These are phyloP conservation scores for Aspergillus carbonarius DNA, from an alignment of 2,329 filamentous ascomycete species.

Conservation along the genomic window DNA sequence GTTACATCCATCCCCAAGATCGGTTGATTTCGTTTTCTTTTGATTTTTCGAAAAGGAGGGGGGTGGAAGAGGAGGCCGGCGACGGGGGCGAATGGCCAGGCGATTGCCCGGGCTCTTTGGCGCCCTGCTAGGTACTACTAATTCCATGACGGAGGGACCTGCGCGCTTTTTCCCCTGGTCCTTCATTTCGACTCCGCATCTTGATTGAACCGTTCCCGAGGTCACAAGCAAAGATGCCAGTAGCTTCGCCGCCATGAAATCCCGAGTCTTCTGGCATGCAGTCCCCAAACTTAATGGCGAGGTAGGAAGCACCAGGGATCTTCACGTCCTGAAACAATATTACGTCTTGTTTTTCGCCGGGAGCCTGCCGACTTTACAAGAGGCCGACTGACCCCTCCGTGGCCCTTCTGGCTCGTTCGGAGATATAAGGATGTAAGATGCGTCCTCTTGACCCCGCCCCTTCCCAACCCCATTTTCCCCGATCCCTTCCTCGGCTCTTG, in stretches of 20 bases:
- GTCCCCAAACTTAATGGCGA: conserved; percentile 11
- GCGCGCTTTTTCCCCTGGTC: conserved; percentile 1
- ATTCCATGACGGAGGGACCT: background rate
- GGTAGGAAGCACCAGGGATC: conserved; percentile 9
- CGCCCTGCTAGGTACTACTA: background rate
- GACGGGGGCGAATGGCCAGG: background rate
- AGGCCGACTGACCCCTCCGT: conserved; percentile 3
- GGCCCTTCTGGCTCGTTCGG: background rate
- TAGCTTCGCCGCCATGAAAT: background rate
- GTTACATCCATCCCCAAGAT: background rate
- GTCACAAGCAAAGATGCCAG: background rate
- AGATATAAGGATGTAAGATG: conserved; percentile 7
- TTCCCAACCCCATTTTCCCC: background rate
- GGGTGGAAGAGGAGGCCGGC: background rate
- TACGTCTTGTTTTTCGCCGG: conserved; percentile 5
- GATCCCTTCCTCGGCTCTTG: background rate
- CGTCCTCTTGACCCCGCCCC: background rate
- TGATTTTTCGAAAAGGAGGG: background rate
- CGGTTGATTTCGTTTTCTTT: no score
- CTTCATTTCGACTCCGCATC: conserved; percentile 2
- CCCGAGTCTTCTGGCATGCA: background rate
- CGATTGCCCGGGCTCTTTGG: conserved; percentile 2
- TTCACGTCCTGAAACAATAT: conserved; percentile 9
- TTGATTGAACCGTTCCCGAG: background rate
- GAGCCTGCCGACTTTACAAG: conserved; percentile 8